Percentiles rank a stretch among this genome's conserved stretches.
Evolutionary conservation across 176 grass and related monocot genomes (phyloP).

Genomic region (Musa beccarii): DNA sequence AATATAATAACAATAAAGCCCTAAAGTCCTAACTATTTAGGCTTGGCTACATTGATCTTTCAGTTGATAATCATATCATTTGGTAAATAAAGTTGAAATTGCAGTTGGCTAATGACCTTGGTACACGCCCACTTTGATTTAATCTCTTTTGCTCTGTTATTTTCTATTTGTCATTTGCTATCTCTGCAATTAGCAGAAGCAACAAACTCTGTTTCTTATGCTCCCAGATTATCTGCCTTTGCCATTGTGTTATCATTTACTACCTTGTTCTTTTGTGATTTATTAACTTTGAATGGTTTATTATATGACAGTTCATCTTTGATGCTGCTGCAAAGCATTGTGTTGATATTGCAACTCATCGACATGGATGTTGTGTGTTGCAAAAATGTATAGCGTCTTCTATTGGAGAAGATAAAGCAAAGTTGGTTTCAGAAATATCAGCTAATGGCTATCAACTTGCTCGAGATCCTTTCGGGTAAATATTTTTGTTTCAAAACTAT

Average conservation of each 20-base stretch:
- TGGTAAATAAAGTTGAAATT: too few species aligned
- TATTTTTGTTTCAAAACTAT: neutral
- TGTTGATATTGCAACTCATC: conserved; percentile 25
- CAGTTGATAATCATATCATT: too few species aligned
- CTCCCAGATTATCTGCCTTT: neutral
- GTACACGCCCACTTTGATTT: too few species aligned
- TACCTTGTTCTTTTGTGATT: neutral
- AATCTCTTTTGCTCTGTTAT: too few species aligned
- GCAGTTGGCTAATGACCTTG: too few species aligned
- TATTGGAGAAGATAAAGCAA: neutral
- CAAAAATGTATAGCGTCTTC: conserved; percentile 22
- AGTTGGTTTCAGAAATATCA: conserved; percentile 14
- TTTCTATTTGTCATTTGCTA: too few species aligned
- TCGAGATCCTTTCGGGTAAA: conserved; percentile 35
- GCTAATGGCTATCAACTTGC: conserved; percentile 20
- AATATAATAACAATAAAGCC: too few species aligned
- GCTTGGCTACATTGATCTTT: too few species aligned
- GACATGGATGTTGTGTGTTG: conserved; percentile 25
- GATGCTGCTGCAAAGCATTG: conserved; percentile 22
- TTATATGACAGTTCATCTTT: conserved; percentile 35
- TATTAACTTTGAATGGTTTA: neutral
- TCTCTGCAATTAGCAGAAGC: too few species aligned
- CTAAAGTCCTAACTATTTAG: too few species aligned
- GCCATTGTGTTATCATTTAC: neutral
- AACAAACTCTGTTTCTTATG: neutral